Evolutionary conservation across 1,284 basidiomycete species (phyloP).

Genomic region (Mycena sp.): DNA sequence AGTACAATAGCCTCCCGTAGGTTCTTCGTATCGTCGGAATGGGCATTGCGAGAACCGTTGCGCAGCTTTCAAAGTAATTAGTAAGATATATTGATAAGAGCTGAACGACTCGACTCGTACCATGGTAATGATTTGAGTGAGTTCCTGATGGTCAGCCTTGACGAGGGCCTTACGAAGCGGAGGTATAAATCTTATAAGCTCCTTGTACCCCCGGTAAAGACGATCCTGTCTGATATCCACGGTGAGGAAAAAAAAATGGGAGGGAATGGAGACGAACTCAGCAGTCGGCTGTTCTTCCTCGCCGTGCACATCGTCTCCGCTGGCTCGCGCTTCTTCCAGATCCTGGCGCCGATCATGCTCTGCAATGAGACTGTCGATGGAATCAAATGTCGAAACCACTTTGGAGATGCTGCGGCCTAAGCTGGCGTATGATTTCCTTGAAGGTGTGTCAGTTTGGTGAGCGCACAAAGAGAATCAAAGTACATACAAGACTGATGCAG

Average conservation of each 20-base stretch:
- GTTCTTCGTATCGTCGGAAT: too few species aligned
- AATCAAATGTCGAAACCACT: not conserved
- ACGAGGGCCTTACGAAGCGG: not conserved
- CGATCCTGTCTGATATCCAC: not conserved
- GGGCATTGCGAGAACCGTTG: too few species aligned
- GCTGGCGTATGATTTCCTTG: not conserved
- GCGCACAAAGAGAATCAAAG: too few species aligned
- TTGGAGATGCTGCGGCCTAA: not conserved
- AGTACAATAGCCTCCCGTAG: too few species aligned
- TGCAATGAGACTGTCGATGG: not conserved
- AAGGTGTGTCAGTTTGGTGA: too few species aligned
- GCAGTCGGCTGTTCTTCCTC: not conserved
- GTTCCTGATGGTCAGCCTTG: not conserved
- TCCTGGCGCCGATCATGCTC: constrained; percentile 5
- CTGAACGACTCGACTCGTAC: too few species aligned
- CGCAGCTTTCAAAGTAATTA: too few species aligned
- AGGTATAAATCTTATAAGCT: not conserved
- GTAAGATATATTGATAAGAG: too few species aligned
- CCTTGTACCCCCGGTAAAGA: not conserved
- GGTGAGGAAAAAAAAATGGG: not conserved
- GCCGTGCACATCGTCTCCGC: not conserved
- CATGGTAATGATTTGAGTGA: not conserved
- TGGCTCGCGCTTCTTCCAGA: not conserved
- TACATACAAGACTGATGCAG: too few species aligned
- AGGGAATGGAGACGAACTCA: not conserved